Conservation (phyloP, 2,329 filamentous ascomycete genomes). For the Lanzia echinophila region DNA sequence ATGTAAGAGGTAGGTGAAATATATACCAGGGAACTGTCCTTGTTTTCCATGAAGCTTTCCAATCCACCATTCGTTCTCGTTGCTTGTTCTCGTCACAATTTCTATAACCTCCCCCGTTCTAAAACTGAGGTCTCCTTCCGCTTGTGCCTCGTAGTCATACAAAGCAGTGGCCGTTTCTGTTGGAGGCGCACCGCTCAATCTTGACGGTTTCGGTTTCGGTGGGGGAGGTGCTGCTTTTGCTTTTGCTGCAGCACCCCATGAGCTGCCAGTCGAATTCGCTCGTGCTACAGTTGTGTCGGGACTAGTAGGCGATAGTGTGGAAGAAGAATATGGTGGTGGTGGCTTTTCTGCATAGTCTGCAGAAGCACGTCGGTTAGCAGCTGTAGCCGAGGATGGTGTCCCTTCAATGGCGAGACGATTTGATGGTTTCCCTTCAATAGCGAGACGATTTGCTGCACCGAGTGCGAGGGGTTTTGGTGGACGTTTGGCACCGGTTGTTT, state of each 20-base stretch:
- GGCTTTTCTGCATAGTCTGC: constrained; percentile 47
- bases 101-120: constrained; percentile 83
- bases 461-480: constrained; percentile 24
- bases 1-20: not conserved
- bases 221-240: constrained; percentile 60
- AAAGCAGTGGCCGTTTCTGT: constrained; percentile 81
- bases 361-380: constrained; percentile 33
- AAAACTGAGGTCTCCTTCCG: constrained; percentile 90
- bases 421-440: too few relatives aligned
- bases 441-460: constrained; percentile 8
- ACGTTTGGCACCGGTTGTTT: constrained; percentile 68
- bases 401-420: constrained; percentile 18
- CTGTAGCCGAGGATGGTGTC: constrained; percentile 16
- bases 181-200: constrained; percentile 57
- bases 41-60: constrained; percentile 72
- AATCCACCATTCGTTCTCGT: constrained; percentile 96
- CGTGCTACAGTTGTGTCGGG: constrained; percentile 30
- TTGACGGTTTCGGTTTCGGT: constrained; percentile 75
- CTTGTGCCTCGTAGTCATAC: constrained; percentile 95
- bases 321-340: constrained; percentile 61
- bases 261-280: constrained; percentile 36
- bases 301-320: constrained; percentile 25
- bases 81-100: constrained; percentile 73
- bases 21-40: constrained; percentile 90
- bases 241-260: constrained; percentile 52